A percentile compares a stretch with the other conserved stretches of the same genome.
Conservation (phyloP, 2,329 filamentous ascomycete species). For the Clarireedia homoeocarpa region DNA sequence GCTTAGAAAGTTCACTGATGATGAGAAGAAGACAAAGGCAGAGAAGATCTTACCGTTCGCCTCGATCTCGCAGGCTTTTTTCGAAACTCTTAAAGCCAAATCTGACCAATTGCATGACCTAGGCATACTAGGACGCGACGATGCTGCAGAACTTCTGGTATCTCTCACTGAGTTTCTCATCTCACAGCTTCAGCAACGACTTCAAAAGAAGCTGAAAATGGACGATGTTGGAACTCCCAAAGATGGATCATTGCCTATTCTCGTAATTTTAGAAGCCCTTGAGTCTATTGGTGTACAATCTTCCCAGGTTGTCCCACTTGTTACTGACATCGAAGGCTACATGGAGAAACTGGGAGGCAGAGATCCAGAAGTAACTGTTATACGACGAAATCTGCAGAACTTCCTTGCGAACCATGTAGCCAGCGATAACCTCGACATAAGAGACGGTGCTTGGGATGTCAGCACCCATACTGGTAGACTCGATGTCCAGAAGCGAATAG, state of each 20-base stretch:
- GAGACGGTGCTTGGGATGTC: conserved; percentile 5
- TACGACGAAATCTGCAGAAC: conserved; percentile 12
- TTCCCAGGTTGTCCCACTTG: conserved; percentile 13
- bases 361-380: conserved; percentile 12
- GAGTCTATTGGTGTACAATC: conserved; percentile 12
- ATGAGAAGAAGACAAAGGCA: conserved; percentile 17
- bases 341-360: conserved; percentile 4
- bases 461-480: conserved; percentile 18
- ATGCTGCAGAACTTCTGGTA: conserved; percentile 11
- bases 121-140: conserved; percentile 16
- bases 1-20: conserved; percentile 10
- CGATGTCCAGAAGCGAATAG: conserved; percentile 15
- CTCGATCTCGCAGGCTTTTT: conserved; percentile 17
- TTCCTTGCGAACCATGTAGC: conserved; percentile 18
- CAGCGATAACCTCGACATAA: not conserved
- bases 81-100: conserved; percentile 16
- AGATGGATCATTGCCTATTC: conserved; percentile 13
- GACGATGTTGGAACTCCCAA: conserved; percentile 6
- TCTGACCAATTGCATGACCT: conserved; percentile 14
- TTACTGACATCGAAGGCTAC: conserved; percentile 12
- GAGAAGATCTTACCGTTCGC: conserved; percentile 18
- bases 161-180: conserved; percentile 19
- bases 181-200: conserved; percentile 12
- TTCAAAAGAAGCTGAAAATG: conserved; percentile 15
- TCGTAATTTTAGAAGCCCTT: conserved; percentile 22